A percentile compares a stretch with the other conserved stretches of the same genome.
These are phyloP conservation scores for Furcasterigmium furcatum DNA, from an alignment of 2,329 filamentous ascomycete species.

Conservation along the genomic window DNA sequence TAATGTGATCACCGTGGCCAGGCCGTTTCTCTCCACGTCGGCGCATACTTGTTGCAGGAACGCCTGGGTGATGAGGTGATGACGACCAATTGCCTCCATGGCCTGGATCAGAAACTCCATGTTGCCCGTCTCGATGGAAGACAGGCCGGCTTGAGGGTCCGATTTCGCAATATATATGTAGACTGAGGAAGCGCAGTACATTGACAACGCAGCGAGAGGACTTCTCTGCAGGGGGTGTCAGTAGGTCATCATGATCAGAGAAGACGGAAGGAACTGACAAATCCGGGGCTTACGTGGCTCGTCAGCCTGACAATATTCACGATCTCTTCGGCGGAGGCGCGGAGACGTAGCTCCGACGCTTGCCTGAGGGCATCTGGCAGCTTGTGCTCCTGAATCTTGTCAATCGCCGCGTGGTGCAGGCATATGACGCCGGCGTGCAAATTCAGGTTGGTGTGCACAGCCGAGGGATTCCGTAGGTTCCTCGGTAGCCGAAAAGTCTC, in stretches of 20 bases:
- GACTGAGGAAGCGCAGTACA: slow-evolving; percentile 82
- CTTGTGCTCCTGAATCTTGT: slow-evolving; percentile 72
- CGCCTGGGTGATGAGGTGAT: slow-evolving; percentile 73
- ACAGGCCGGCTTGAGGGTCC: slow-evolving; percentile 56
- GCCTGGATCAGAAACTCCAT: slow-evolving; percentile 76
- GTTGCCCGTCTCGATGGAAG: slow-evolving; percentile 38
- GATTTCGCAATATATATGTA: slow-evolving; percentile 77
- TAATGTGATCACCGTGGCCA: slow-evolving; percentile 31
- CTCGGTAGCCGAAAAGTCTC: slow-evolving; percentile 69
- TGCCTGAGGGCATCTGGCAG: slow-evolving; percentile 63
- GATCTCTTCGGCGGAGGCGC: slow-evolving; percentile 80
- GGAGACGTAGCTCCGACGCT: slow-evolving; percentile 69
- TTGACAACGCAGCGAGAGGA: slow-evolving; percentile 74
- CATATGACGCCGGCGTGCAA: slow-evolving; percentile 86
- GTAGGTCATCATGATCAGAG: slow-evolving; percentile 2
- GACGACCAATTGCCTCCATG: slow-evolving; percentile 72
- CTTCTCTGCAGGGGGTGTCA: slow-evolving; percentile 54
- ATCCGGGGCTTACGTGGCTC: slow-evolving; percentile 63
- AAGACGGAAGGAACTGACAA: slow-evolving; percentile 46
- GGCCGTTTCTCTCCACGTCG: slow-evolving; percentile 63
- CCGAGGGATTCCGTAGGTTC: slow-evolving; percentile 65
- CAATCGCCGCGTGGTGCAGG: slow-evolving; percentile 83
- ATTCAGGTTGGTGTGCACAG: slow-evolving; percentile 83
- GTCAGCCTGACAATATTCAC: slow-evolving; percentile 79
- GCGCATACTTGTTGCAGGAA: slow-evolving; percentile 83